Percentiles rank a stretch among this genome's conserved stretches.
These are phyloP conservation scores for Septoria petroselini DNA, from an alignment of 2,329 filamentous ascomycete genomes.

Conservation along the genomic window DNA sequence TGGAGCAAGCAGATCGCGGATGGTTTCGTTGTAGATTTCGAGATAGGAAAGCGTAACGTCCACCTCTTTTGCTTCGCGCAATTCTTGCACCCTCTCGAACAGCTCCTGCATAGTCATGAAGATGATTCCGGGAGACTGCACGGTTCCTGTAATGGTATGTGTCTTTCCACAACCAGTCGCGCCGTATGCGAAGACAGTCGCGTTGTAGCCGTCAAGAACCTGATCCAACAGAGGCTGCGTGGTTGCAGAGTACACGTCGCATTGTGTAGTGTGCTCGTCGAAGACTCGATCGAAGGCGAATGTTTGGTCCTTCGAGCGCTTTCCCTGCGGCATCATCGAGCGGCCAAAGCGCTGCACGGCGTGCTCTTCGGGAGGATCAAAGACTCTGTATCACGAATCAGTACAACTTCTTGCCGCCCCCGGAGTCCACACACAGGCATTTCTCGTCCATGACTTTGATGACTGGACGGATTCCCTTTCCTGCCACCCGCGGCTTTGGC, in stretches of 20 bases:
- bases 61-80: conserved; percentile 79
- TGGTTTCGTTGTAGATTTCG: conserved; percentile 99
- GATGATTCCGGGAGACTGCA: conserved; percentile 93
- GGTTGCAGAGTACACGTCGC: conserved; percentile 91
- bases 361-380: conserved; percentile 94
- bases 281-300: conserved; percentile 97
- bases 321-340: conserved; percentile 71
- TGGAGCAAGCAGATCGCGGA: conserved; percentile 87
- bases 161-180: conserved; percentile 98
- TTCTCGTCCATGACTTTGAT: conserved; percentile 96
- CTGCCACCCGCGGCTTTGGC: conserved; percentile 77
- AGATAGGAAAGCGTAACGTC: conserved; percentile 92
- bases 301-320: conserved; percentile 94
- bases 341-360: conserved; percentile 83
- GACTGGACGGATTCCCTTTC: conserved; percentile 83
- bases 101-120: conserved; percentile 99
- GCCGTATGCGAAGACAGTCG: conserved; percentile 96
- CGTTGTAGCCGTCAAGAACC: conserved; percentile 96
- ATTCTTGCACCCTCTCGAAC: conserved; percentile 90
- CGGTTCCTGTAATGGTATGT: conserved; percentile 86
- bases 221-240: conserved; percentile 87
- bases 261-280: conserved; percentile 88
- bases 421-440: conserved; percentile 68
- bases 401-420: neutral
- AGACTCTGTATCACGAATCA: conserved; percentile 61